These are phyloP conservation scores for Amylocarpus encephaloides DNA, from an alignment of 2,329 filamentous ascomycete species.

Conservation along the genomic window DNA sequence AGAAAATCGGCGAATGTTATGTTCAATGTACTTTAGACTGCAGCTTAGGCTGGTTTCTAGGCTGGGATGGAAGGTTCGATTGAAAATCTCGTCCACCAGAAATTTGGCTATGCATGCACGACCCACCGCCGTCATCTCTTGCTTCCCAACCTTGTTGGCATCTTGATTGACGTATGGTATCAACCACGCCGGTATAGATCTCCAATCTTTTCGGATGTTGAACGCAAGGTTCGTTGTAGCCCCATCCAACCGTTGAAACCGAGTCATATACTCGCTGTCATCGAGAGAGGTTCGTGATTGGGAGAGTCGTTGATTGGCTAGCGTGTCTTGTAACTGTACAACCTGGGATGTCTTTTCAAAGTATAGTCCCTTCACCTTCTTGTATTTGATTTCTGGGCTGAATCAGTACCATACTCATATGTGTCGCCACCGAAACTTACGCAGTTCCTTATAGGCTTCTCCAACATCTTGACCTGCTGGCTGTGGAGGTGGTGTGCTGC, in stretches of 20 bases:
- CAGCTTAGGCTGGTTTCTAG: slow-evolving; percentile 70
- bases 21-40: slow-evolving; percentile 79
- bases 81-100: slow-evolving; percentile 86
- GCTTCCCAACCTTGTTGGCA: slow-evolving; percentile 78
- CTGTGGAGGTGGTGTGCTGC: slow-evolving; percentile 40
- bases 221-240: slow-evolving; percentile 93
- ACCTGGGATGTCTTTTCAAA: slow-evolving; percentile 89
- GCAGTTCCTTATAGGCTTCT: slow-evolving; percentile 38
- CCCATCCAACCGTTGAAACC: slow-evolving; percentile 86
- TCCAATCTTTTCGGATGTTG: slow-evolving; percentile 94
- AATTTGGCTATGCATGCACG: slow-evolving; percentile 83
- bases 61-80: slow-evolving; percentile 86
- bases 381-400: slow-evolving; percentile 81
- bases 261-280: slow-evolving; percentile 84
- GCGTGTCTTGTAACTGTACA: slow-evolving; percentile 92
- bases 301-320: slow-evolving; percentile 91
- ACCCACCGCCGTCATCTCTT: slow-evolving; percentile 96
- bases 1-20: slow-evolving; percentile 74
- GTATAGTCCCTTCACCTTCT: slow-evolving; percentile 95
- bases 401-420: slow-evolving; percentile 10
- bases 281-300: slow-evolving; percentile 91
- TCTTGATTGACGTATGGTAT: slow-evolving; percentile 75
- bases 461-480: slow-evolving; percentile 26
- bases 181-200: slow-evolving; percentile 72
- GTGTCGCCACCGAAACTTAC: slow-evolving; percentile 27